Conservation (phyloP, 441 rosid genomes). For the Brassica balearica region DNA sequence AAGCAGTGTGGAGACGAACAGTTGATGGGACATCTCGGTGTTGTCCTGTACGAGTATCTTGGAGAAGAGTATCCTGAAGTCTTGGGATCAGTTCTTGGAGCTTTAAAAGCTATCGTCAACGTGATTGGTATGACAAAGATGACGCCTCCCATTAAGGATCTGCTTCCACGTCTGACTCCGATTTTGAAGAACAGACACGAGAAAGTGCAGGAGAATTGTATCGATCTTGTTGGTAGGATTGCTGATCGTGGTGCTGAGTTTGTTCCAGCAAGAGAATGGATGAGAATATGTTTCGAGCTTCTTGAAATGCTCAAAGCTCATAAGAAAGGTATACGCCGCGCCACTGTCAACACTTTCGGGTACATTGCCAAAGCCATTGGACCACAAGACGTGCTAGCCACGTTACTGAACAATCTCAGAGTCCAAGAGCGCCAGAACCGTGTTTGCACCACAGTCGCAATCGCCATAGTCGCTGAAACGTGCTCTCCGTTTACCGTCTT, state of each 20-base stretch:
- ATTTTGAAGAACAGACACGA: conserved; percentile 97
- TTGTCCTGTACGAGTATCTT: conserved; percentile 89
- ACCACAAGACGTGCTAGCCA: conserved; percentile 98
- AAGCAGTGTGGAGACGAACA: conserved; percentile 98
- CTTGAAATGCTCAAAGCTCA: conserved; percentile 99
- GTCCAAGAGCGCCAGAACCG: conserved; percentile 99
- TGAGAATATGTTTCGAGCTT: conserved; percentile 97
- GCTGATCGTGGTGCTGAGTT: conserved; percentile 99
- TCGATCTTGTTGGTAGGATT: conserved; percentile 95
- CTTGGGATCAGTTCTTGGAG: conserved; percentile 94
- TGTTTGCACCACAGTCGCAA: conserved; percentile 97
- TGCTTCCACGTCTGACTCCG: conserved; percentile 97
- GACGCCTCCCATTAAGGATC: conserved; percentile 98
- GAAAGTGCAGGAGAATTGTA: conserved; percentile 98
- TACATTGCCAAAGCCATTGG: conserved; percentile 99
- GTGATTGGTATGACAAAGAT: conserved; percentile 99
- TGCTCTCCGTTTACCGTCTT: conserved; percentile 97
- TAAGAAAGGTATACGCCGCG: conserved; percentile 96
- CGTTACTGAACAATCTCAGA: conserved; percentile 94
- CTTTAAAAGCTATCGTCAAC: conserved; percentile 95
- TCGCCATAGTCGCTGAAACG: conserved; percentile 96
- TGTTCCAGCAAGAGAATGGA: conserved; percentile 98
- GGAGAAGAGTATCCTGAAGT: conserved; percentile 99
- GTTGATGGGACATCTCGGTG: conserved; percentile 99
- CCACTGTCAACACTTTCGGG: conserved; percentile 95